phyloP scores from a whole-genome alignment of 2,329 filamentous ascomycete species.

The Colletotrichum brevisporum region DNA sequence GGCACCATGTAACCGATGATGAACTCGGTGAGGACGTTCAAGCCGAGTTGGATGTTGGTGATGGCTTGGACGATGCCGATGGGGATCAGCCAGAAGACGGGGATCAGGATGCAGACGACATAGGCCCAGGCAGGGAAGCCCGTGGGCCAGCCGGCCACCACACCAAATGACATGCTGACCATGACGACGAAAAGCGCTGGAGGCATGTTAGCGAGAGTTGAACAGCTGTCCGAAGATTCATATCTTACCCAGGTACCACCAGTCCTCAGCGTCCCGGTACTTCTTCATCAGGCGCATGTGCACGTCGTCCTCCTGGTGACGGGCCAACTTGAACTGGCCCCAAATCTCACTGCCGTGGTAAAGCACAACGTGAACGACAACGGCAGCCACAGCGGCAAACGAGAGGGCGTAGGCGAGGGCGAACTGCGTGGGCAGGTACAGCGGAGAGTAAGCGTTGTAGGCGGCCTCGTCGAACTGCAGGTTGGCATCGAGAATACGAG shows the following conservation, averaged over 20 bases:
- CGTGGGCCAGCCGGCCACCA: slow-evolving; percentile 69
- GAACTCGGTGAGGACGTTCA: slow-evolving; percentile 82
- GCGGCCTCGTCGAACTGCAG: slow-evolving; percentile 71
- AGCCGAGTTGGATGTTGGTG: slow-evolving; percentile 73
- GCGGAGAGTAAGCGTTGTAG: slow-evolving; percentile 75
- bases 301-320: slow-evolving; percentile 70
- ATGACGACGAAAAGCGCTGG: slow-evolving; percentile 65
- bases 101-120: slow-evolving; percentile 69
- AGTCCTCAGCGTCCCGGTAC: slow-evolving; percentile 71
- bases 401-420: slow-evolving; percentile 73
- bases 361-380: slow-evolving; percentile 68
- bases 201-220: slow-evolving; percentile 9
- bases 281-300: slow-evolving; percentile 75
- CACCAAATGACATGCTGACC: slow-evolving; percentile 68
- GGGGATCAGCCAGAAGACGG: slow-evolving; percentile 71
- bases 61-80: slow-evolving; percentile 74
- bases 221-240: background rate
- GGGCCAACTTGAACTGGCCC: slow-evolving; percentile 67
- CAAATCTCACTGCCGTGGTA: slow-evolving; percentile 71
- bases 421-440: slow-evolving; percentile 75
- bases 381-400: slow-evolving; percentile 76
- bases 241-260: slow-evolving; percentile 69
- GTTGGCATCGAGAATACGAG: slow-evolving; percentile 69
- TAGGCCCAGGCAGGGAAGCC: slow-evolving; percentile 72
- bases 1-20: slow-evolving; percentile 82